A percentile compares a stretch with the other conserved stretches of the same genome.
phyloP scores from a whole-genome alignment of 2,329 filamentous ascomycete genomes.

The Beauveria caledonica region DNA sequence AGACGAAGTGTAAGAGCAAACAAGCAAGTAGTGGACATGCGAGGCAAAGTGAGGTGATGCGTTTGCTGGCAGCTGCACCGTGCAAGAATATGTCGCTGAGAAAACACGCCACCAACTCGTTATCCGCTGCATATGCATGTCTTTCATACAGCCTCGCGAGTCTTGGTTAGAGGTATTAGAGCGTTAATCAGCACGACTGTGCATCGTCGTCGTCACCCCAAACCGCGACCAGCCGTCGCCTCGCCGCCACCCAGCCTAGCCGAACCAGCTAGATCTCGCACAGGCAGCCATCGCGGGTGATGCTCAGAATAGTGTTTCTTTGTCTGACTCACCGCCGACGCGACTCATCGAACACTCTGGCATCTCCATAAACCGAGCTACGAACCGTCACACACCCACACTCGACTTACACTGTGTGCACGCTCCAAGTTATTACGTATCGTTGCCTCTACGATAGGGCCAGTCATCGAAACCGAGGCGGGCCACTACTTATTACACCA shows the following conservation, averaged over 20 bases:
- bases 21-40: neutral
- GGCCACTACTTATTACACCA: neutral
- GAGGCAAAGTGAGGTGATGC: neutral
- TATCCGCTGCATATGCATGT: neutral
- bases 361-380: neutral
- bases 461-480: neutral
- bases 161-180: neutral
- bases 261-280: neutral
- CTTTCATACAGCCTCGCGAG: neutral
- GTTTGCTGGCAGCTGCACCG: conserved; percentile 8
- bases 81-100: neutral
- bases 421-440: conserved; percentile 1
- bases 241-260: neutral
- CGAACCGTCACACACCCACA: neutral
- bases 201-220: neutral
- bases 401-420: conserved; percentile 6
- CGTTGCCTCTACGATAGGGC: neutral
- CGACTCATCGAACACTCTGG: neutral
- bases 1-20: neutral
- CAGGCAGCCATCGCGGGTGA: neutral
- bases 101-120: neutral
- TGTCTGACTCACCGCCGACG: conserved; percentile 10
- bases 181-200: neutral
- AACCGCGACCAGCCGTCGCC: neutral
- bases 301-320: conserved; percentile 1